Evolutionary conservation across 2,329 filamentous ascomycete species (phyloP).

Genomic region (Didymella exigua): DNA sequence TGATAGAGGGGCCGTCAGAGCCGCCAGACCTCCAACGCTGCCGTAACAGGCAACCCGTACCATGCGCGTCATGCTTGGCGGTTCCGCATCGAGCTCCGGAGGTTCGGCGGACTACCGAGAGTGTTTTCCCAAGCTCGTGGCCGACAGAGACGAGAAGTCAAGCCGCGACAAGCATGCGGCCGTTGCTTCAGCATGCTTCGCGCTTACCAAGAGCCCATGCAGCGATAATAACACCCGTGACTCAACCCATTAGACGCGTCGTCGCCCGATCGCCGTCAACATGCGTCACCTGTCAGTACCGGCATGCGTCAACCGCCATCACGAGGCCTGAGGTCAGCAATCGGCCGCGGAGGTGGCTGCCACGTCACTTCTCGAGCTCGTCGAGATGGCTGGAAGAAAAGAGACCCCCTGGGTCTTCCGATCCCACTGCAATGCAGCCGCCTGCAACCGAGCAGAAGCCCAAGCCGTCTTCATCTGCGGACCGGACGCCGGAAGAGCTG

Average conservation of each 20-base stretch:
- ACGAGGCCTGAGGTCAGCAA: not conserved
- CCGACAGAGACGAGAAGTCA: conserved; percentile 31
- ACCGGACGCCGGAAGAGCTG: conserved; percentile 19
- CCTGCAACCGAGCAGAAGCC: conserved; percentile 22
- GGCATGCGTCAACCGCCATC: conserved; percentile 26
- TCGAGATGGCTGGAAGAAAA: conserved; percentile 28
- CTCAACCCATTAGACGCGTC: conserved; percentile 19
- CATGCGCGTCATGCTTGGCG: conserved; percentile 34
- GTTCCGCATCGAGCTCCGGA: conserved; percentile 25
- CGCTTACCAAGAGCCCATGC: conserved; percentile 37
- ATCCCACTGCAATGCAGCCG: conserved; percentile 30
- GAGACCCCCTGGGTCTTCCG: conserved; percentile 19
- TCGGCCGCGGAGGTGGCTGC: conserved; percentile 4
- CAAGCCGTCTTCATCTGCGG: conserved; percentile 9
- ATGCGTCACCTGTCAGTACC: conserved; percentile 42
- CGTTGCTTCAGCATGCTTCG: conserved; percentile 50
- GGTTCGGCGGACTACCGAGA: conserved; percentile 24
- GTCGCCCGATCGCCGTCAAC: conserved; percentile 23
- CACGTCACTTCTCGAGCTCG: conserved; percentile 30
- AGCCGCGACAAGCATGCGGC: conserved; percentile 44
- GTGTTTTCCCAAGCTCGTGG: conserved; percentile 18
- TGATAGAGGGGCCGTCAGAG: conserved; percentile 10
- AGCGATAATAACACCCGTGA: conserved; percentile 18
- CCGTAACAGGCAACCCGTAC: conserved; percentile 9
- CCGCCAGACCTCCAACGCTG: not conserved